Percentiles rank a stretch among this genome's conserved stretches.
Evolutionary conservation across 805 yeast genomes (phyloP).

Genomic region (Priceomyces fermenticarens): DNA sequence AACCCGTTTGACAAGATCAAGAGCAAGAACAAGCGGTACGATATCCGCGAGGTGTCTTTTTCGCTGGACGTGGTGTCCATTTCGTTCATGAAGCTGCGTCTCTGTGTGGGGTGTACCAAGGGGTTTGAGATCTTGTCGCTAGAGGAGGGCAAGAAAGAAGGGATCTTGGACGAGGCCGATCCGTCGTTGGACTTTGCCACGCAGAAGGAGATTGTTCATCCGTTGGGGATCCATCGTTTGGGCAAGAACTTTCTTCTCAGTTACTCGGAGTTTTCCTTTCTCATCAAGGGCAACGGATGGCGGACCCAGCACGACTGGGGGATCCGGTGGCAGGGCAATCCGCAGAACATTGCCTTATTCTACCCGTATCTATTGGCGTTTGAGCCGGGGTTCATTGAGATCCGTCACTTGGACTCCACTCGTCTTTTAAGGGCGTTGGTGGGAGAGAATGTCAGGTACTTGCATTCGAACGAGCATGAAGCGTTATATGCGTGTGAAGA

Average conservation of each 20-base stretch:
- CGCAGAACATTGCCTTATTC: slow-evolving; percentile 88
- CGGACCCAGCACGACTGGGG: slow-evolving; percentile 91
- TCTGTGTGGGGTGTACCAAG: slow-evolving; percentile 93
- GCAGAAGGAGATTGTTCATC: slow-evolving; percentile 72
- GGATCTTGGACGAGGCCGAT: slow-evolving; percentile 95
- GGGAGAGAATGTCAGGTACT: slow-evolving; percentile 86
- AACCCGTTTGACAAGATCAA: slow-evolving; percentile 57
- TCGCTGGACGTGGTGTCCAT: slow-evolving; percentile 89
- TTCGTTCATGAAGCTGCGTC: slow-evolving; percentile 80
- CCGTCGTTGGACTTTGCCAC: slow-evolving; percentile 94
- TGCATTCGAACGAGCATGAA: slow-evolving; percentile 90
- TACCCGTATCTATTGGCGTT: slow-evolving; percentile 92
- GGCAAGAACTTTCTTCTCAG: slow-evolving; percentile 85
- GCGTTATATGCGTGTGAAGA: slow-evolving; percentile 91
- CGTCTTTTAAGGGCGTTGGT: slow-evolving; percentile 83
- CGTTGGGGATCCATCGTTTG: slow-evolving; percentile 86
- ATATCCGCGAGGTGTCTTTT: slow-evolving; percentile 72
- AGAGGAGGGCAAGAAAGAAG: slow-evolving; percentile 80
- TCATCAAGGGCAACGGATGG: slow-evolving; percentile 95
- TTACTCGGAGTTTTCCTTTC: slow-evolving; percentile 91
- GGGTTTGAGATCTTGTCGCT: slow-evolving; percentile 94
- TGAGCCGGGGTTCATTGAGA: slow-evolving; percentile 86
- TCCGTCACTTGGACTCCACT: slow-evolving; percentile 85
- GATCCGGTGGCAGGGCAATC: slow-evolving; percentile 95
- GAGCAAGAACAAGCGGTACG: slow-evolving; percentile 62